Percentiles rank a stretch among this genome's conserved stretches.
Evolutionary conservation across 202 grass and related monocot genomes (phyloP).

Genomic region (Elaeis oleifera): DNA sequence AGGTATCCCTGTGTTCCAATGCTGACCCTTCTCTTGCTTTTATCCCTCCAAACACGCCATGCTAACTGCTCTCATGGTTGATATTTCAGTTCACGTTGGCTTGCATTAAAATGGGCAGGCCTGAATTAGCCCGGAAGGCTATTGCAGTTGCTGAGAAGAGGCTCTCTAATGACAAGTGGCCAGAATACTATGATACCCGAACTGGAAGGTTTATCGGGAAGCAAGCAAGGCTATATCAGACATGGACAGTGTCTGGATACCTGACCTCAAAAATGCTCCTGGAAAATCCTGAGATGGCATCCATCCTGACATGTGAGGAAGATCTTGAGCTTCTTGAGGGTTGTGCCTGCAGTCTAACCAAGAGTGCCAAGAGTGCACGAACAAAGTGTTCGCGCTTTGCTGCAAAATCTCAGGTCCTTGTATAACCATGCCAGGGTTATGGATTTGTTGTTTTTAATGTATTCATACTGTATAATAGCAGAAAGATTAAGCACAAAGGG

Average conservation of each 20-base stretch:
- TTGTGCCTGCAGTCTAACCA: conserved; percentile 69
- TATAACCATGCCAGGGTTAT: conserved; percentile 19
- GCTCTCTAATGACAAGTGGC: conserved; percentile 81
- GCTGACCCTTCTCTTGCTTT: background rate
- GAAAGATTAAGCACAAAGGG: conserved; percentile 4
- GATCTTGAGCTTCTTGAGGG: conserved; percentile 94
- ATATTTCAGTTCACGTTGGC: conserved; percentile 79
- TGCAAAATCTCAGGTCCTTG: conserved; percentile 31
- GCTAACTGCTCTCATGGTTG: background rate
- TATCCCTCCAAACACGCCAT: background rate
- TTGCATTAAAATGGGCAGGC: conserved; percentile 92
- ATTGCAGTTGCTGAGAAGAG: conserved; percentile 71
- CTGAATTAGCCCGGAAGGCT: conserved; percentile 69
- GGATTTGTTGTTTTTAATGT: conserved; percentile 3
- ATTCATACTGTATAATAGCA: conserved; percentile 1
- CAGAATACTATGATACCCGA: conserved; percentile 83
- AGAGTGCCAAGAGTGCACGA: conserved; percentile 23
- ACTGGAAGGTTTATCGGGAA: conserved; percentile 84
- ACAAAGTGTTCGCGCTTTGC: conserved; percentile 54
- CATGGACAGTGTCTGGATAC: conserved; percentile 96
- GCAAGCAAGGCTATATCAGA: conserved; percentile 92
- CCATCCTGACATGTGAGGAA: conserved; percentile 91
- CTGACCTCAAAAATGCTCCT: conserved; percentile 86
- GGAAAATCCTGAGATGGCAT: conserved; percentile 86
- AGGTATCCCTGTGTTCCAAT: background rate